Percentiles rank a stretch among this genome's conserved stretches.
phyloP scores from a whole-genome alignment of 306 rosid genomes.

The Dryas octopetala region DNA sequence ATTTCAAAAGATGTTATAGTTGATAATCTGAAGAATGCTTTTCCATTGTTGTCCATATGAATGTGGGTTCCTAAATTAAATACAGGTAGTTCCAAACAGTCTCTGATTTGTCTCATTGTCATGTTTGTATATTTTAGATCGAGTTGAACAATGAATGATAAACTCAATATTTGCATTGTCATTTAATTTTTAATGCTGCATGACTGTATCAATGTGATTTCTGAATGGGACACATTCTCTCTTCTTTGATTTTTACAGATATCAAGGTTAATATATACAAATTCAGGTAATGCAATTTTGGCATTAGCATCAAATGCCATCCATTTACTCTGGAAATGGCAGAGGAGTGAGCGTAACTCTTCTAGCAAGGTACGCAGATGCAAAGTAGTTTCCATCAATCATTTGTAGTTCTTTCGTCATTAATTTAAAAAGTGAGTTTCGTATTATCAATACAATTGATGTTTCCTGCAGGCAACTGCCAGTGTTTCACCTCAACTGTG shows the following conservation, averaged over 20 bases:
- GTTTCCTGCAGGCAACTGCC: conserved; percentile 76
- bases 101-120: background rate
- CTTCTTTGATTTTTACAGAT: conserved; percentile 54
- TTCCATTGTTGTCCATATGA: background rate
- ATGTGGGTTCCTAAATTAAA: background rate
- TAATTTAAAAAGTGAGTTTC: conserved; percentile 3
- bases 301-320: conserved; percentile 94
- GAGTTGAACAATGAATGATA: background rate
- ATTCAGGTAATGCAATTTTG: conserved; percentile 85
- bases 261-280: conserved; percentile 89
- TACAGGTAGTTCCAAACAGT: background rate
- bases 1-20: no score
- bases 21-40: background rate
- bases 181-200: background rate
- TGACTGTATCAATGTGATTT: conserved; percentile 9
- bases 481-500: conserved; percentile 76
- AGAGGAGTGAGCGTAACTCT: conserved; percentile 75
- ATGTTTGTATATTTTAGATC: background rate
- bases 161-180: background rate
- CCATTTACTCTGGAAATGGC: conserved; percentile 97
- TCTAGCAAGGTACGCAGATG: conserved; percentile 54
- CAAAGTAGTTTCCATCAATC: conserved; percentile 23
- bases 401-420: conserved; percentile 11
- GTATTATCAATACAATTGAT: conserved; percentile 29
- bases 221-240: background rate